Evolutionary conservation across 2,329 filamentous ascomycete genomes (phyloP).

Genomic region (Diaporthe capsici): DNA sequence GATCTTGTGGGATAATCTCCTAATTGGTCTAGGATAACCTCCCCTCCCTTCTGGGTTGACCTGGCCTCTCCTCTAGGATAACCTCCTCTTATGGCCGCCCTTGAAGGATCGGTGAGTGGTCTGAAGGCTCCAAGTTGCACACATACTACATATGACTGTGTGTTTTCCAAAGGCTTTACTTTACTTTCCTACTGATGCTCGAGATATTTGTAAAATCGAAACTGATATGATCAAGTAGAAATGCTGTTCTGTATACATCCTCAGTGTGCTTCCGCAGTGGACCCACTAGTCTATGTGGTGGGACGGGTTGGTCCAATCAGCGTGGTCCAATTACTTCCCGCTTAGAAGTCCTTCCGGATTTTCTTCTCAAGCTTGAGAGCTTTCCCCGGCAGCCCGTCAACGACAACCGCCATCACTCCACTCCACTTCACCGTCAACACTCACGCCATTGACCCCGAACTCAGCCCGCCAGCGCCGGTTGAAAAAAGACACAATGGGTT

Average conservation of each 20-base stretch:
- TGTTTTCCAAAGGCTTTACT: not conserved
- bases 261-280: constrained; percentile 10
- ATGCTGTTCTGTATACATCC: not conserved
- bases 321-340: constrained; percentile 56
- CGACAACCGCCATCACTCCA: constrained; percentile 47
- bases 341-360: constrained; percentile 51
- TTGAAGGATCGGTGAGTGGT: too few relatives aligned
- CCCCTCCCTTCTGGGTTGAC: too few relatives aligned
- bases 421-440: constrained; percentile 48
- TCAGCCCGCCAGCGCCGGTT: constrained; percentile 54
- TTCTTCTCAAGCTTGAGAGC: constrained; percentile 52
- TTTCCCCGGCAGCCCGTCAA: constrained; percentile 55
- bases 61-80: too few relatives aligned
- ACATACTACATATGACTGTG: not conserved
- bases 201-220: too few relatives aligned
- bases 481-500: constrained; percentile 67
- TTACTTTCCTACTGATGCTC: too few relatives aligned
- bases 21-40: too few relatives aligned
- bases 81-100: too few relatives aligned
- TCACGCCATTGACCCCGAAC: constrained; percentile 49
- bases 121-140: not conserved
- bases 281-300: constrained; percentile 4
- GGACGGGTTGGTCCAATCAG: constrained; percentile 59
- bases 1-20: too few relatives aligned
- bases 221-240: not conserved